A percentile compares a stretch with the other conserved stretches of the same genome.
Evolutionary conservation across 805 yeast genomes (phyloP).

Genomic region (Priceomyces carsonii): DNA sequence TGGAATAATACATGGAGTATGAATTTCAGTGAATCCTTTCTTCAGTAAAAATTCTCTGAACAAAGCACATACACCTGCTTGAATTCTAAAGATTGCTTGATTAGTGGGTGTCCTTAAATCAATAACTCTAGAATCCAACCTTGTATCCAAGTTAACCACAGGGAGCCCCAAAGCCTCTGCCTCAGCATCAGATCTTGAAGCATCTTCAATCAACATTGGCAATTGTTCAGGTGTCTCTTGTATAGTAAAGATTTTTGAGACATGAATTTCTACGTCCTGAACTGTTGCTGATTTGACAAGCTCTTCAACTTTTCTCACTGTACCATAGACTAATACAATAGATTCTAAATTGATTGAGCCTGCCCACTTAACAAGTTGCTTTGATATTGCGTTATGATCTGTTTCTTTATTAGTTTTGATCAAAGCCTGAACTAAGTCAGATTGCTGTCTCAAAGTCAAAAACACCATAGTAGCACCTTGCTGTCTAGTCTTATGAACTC

Average conservation of each 20-base stretch:
- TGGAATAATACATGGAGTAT: constrained; percentile 93
- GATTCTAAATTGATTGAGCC: constrained; percentile 83
- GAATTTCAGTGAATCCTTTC: constrained; percentile 82
- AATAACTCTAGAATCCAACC: constrained; percentile 92
- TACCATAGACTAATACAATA: constrained; percentile 88
- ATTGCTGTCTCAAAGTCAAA: constrained; percentile 89
- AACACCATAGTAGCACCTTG: constrained; percentile 96
- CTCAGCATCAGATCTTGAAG: constrained; percentile 90
- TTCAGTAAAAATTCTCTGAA: constrained; percentile 83
- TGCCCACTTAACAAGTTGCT: constrained; percentile 97
- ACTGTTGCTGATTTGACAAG: constrained; percentile 87
- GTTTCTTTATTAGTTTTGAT: constrained; percentile 72
- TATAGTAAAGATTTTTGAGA: constrained; percentile 71
- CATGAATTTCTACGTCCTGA: constrained; percentile 83
- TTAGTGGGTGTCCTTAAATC: constrained; percentile 96
- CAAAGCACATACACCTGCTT: constrained; percentile 82
- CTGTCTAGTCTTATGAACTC: constrained; percentile 90
- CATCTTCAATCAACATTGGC: constrained; percentile 95
- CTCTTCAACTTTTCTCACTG: constrained; percentile 80
- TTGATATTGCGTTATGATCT: constrained; percentile 55
- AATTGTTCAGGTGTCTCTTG: constrained; percentile 89
- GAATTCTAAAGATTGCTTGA: constrained; percentile 95
- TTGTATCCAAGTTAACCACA: constrained; percentile 92
- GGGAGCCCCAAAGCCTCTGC: constrained; percentile 92
- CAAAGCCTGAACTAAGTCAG: constrained; percentile 78